Conservation (phyloP, 2,329 filamentous ascomycete species). For the Cercospora zeae-maydis region DNA sequence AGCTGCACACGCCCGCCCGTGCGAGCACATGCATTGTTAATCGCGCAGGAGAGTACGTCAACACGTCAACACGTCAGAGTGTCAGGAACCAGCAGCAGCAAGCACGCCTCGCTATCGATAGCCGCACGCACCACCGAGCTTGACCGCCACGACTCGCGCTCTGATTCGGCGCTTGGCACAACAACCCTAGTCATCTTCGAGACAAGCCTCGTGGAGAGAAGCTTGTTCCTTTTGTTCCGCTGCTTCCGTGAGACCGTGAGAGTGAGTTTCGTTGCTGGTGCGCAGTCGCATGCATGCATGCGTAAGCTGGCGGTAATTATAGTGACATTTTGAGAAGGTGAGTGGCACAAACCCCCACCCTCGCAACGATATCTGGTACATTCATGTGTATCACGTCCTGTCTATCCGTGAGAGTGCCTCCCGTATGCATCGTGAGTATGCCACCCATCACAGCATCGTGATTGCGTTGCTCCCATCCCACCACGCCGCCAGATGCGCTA, state of each 20-base stretch:
- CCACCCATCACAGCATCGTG: neutral
- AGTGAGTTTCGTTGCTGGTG: neutral
- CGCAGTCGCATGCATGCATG: neutral
- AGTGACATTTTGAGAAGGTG: no score
- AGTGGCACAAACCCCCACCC: neutral
- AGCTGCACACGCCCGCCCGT: no score
- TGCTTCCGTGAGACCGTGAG: neutral
- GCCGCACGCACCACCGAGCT: no score
- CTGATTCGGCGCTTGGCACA: neutral
- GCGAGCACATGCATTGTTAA: no score
- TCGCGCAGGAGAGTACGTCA: no score
- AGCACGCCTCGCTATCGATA: no score
- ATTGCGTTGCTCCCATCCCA: neutral
- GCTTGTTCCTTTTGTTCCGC: slow-evolving; percentile 7
- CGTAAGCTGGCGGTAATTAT: neutral
- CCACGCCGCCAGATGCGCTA: neutral
- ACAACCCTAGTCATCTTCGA: neutral
- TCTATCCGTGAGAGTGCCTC: neutral
- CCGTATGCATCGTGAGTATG: neutral
- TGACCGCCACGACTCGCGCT: neutral
- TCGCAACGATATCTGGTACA: neutral
- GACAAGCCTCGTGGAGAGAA: slow-evolving; percentile 12
- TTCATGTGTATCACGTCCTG: neutral
- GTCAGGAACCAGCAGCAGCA: no score
- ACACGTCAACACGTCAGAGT: no score